Conservation (phyloP, 2,329 filamentous ascomycete genomes). For the Beauveria australis region DNA sequence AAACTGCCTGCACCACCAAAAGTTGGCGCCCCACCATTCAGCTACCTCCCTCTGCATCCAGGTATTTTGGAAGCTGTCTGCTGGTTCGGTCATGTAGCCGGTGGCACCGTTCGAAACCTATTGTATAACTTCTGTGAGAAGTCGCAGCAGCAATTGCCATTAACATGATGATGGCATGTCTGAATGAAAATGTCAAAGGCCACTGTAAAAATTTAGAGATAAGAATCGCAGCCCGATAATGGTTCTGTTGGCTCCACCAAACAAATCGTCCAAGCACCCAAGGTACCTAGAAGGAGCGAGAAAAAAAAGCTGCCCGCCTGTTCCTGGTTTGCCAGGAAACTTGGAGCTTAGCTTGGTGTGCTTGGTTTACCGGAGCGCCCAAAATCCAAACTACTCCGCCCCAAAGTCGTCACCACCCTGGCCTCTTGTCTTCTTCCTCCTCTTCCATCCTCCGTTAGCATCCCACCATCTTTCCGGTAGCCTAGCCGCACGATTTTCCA, state of each 20-base stretch:
- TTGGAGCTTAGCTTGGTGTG: neutral
- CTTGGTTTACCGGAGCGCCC: neutral
- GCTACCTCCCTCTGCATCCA: neutral
- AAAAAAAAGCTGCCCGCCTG: neutral
- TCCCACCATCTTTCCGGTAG: neutral
- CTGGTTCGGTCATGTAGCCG: no score
- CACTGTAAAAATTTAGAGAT: no score
- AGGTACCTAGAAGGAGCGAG: neutral
- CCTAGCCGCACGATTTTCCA: neutral
- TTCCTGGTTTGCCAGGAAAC: neutral
- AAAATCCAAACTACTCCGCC: neutral
- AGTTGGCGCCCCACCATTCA: neutral
- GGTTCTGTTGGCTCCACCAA: no score
- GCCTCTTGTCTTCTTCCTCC: neutral
- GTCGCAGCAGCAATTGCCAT: no score
- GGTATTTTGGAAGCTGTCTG: no score
- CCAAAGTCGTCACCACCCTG: constrained; percentile 6
- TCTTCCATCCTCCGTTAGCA: neutral
- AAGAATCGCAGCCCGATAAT: no score
- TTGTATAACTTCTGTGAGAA: no score
- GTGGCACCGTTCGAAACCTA: no score
- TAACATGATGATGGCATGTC: no score
- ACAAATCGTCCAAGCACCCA: no score
- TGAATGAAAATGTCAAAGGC: no score
- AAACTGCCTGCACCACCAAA: neutral